These are phyloP conservation scores for Castanospermum australe DNA, from an alignment of 306 rosid species.

Conservation along the genomic window DNA sequence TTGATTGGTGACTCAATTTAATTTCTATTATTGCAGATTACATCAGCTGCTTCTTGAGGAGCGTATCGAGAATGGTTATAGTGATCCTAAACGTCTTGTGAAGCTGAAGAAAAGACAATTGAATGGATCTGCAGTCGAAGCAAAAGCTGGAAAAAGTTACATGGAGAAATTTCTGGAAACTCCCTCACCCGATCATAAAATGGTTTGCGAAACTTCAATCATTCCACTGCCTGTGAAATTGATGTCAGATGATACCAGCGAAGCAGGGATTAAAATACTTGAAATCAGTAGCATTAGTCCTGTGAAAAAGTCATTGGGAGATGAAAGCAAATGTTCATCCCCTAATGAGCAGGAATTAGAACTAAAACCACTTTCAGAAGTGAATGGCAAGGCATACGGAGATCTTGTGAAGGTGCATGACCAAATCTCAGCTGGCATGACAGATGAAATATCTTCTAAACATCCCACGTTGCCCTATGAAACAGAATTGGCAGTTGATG, in stretches of 20 bases:
- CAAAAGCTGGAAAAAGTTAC: slow-evolving; percentile 73
- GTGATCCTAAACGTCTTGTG: slow-evolving; percentile 78
- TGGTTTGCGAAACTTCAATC: slow-evolving; percentile 65
- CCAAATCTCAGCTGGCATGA: slow-evolving; percentile 41
- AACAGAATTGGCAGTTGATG: slow-evolving; percentile 44
- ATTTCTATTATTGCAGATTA: slow-evolving; percentile 57
- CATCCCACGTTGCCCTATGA: slow-evolving; percentile 39
- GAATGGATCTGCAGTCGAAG: slow-evolving; percentile 56
- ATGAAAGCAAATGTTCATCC: slow-evolving; percentile 51
- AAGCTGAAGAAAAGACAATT: slow-evolving; percentile 87
- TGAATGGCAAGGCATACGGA: slow-evolving; percentile 29
- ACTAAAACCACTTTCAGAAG: slow-evolving; percentile 42
- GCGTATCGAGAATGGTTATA: slow-evolving; percentile 70
- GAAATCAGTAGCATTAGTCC: slow-evolving; percentile 75
- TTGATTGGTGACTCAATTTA: slow-evolving; percentile 36
- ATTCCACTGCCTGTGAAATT: slow-evolving; percentile 44
- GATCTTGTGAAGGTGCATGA: slow-evolving; percentile 54
- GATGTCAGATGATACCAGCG: slow-evolving; percentile 49
- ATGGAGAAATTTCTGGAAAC: slow-evolving; percentile 80
- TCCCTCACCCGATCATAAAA: slow-evolving; percentile 67
- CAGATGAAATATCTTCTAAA: slow-evolving; percentile 40
- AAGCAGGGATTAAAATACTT: slow-evolving; percentile 68
- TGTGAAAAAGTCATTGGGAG: slow-evolving; percentile 45
- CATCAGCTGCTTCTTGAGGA: slow-evolving; percentile 96
- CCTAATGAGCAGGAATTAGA: slow-evolving; percentile 46